A percentile compares a stretch with the other conserved stretches of the same genome.
Evolutionary conservation across 352 stramenopile species (phyloP).

Genomic region (Salisapilia sapeloensis): DNA sequence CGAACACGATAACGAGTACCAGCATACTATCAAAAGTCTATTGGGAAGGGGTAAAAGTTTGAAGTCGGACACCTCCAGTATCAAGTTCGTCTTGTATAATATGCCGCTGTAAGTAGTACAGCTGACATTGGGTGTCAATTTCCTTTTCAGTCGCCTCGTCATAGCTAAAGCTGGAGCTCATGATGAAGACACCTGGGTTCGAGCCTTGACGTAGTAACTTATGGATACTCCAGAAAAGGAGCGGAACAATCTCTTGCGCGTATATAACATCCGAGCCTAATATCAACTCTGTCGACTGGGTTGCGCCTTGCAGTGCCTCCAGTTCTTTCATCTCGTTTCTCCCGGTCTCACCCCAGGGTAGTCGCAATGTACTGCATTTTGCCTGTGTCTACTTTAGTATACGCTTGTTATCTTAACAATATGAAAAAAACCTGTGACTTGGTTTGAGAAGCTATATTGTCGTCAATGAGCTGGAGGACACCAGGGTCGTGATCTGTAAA

Average conservation of each 20-base stretch:
- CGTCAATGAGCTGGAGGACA: constrained; percentile 66
- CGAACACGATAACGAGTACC: constrained; percentile 1
- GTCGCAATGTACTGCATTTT: constrained; percentile 31
- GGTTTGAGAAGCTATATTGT: too few relatives aligned
- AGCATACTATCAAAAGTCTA: constrained; percentile 3
- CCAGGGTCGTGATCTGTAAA: constrained; percentile 70
- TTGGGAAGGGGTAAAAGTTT: constrained; percentile 21
- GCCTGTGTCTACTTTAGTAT: constrained; percentile 30
- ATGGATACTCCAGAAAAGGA: constrained; percentile 69
- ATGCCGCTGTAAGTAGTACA: constrained; percentile 22
- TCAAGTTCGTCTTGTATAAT: constrained; percentile 26
- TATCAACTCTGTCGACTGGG: constrained; percentile 19
- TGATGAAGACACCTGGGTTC: constrained; percentile 28
- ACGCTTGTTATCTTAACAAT: too few relatives aligned
- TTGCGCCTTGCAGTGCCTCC: constrained; percentile 8
- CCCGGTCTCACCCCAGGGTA: constrained; percentile 47
- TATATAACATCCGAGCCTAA: constrained; percentile 73
- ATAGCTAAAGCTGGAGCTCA: constrained; percentile 61
- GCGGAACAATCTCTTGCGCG: constrained; percentile 33
- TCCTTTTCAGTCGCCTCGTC: constrained; percentile 51
- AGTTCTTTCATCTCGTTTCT: constrained; percentile 31
- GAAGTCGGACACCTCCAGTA: constrained; percentile 21
- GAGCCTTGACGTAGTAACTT: constrained; percentile 12
- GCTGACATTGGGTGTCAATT: constrained; percentile 36
- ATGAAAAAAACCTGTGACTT: too few relatives aligned